These are phyloP conservation scores for Taphrina confusa DNA, from an alignment of 1,139 yeast species.

Conservation along the genomic window DNA sequence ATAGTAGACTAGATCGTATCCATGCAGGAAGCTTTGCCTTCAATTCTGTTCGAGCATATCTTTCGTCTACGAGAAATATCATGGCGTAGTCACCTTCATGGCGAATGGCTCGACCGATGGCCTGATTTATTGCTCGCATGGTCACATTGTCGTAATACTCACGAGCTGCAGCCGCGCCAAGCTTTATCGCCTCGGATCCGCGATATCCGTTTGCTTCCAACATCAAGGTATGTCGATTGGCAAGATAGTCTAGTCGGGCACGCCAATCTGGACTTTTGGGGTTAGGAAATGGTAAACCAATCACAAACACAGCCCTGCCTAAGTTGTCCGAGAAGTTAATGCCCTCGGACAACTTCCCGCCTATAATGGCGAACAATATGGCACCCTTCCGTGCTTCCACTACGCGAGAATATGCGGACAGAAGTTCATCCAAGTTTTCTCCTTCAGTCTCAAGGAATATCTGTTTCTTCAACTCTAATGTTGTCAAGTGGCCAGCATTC, in stretches of 20 bases:
- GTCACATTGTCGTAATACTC: constrained; percentile 80
- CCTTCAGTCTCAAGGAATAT: constrained; percentile 50
- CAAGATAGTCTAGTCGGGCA: constrained; percentile 67
- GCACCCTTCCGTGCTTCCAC: constrained; percentile 55
- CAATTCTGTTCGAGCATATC: constrained; percentile 58
- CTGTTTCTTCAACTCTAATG: constrained; percentile 40
- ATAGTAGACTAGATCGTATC: constrained; percentile 54
- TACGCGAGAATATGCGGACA: constrained; percentile 54
- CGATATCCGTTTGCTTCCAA: not conserved
- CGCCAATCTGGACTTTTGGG: constrained; percentile 78
- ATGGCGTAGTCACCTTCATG: constrained; percentile 79
- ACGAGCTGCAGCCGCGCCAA: constrained; percentile 55
- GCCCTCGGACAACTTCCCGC: constrained; percentile 93
- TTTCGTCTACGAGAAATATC: constrained; percentile 67
- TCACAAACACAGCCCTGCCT: constrained; percentile 83
- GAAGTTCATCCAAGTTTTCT: constrained; percentile 50
- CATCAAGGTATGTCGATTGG: not conserved
- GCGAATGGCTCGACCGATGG: constrained; percentile 92
- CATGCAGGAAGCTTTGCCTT: constrained; percentile 71
- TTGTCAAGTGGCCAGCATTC: constrained; percentile 32
- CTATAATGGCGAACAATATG: constrained; percentile 78
- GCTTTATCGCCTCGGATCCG: constrained; percentile 35
- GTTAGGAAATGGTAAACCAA: constrained; percentile 90
- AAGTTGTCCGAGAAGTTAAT: constrained; percentile 83
- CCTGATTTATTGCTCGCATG: constrained; percentile 89